A percentile compares a stretch with the other conserved stretches of the same genome.
Conservation (phyloP, 192 early-diverging fungal genomes). For the Backusella westeae region DNA sequence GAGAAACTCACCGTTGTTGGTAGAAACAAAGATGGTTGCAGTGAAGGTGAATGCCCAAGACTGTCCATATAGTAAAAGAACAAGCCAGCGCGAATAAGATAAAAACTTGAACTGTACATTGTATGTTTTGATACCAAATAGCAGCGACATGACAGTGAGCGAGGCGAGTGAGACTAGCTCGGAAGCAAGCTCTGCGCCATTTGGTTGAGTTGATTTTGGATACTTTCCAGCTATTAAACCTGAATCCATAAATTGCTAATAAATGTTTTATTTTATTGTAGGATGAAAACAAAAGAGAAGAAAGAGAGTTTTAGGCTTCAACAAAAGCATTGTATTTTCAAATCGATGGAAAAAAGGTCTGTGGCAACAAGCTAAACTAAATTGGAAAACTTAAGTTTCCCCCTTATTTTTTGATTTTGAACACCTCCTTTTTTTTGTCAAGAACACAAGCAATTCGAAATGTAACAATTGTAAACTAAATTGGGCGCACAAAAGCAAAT, state of each 20-base stretch:
- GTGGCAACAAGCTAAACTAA: background rate
- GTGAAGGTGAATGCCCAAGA: constrained; percentile 45
- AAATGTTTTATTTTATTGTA: background rate
- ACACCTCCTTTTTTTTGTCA: background rate
- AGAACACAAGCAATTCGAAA: background rate
- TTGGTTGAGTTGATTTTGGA: background rate
- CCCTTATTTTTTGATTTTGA: background rate
- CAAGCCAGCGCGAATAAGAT: constrained; percentile 34
- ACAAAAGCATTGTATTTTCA: too few species aligned
- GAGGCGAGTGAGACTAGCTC: constrained; percentile 20
- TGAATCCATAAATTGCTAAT: background rate
- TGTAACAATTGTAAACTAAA: background rate
- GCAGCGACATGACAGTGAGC: constrained; percentile 7
- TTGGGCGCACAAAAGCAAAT: background rate
- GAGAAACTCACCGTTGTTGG: constrained; percentile 33
- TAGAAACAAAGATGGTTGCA: constrained; percentile 37
- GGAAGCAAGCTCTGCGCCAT: constrained; percentile 19
- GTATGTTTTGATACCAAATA: constrained; percentile 28
- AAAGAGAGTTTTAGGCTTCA: background rate
- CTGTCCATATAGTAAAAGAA: constrained; percentile 33
- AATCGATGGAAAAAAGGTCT: too few species aligned
- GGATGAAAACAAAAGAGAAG: background rate
- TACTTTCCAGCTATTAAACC: background rate
- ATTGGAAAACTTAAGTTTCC: background rate
- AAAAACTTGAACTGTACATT: constrained; percentile 17